These are phyloP conservation scores for Colletotrichum tamarilloi DNA, from an alignment of 2,329 filamentous ascomycete species.

Conservation along the genomic window DNA sequence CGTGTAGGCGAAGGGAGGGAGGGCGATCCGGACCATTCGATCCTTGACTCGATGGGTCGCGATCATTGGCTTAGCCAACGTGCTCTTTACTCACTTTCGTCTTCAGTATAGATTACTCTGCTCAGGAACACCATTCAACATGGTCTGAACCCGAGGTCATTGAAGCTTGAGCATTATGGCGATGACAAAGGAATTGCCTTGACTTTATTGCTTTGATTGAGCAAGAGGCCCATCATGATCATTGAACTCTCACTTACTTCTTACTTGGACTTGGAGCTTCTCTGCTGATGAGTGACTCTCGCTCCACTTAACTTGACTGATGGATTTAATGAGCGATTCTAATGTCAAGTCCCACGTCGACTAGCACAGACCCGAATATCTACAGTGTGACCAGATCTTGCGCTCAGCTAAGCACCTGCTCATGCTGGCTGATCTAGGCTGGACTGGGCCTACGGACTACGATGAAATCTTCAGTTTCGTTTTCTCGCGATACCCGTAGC, in stretches of 20 bases:
- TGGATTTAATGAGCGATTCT: neutral
- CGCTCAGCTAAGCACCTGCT: too few species aligned
- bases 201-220: too few species aligned
- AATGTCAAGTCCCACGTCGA: neutral
- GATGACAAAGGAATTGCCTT: too few species aligned
- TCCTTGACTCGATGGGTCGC: neutral
- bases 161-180: too few species aligned
- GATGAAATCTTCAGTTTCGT: neutral
- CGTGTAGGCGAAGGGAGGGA: neutral
- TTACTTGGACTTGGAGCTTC: too few species aligned
- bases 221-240: too few species aligned
- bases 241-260: too few species aligned
- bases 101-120: too few species aligned
- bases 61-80: slow-evolving; percentile 1
- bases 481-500: neutral
- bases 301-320: too few species aligned
- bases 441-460: neutral
- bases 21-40: neutral
- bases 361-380: neutral
- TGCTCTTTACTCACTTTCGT: too few species aligned
- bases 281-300: too few species aligned
- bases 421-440: neutral
- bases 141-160: too few species aligned
- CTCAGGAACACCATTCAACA: neutral
- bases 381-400: neutral